A percentile compares a stretch with the other conserved stretches of the same genome.
These are phyloP conservation scores for Hemileccinum rubropunctum DNA, from an alignment of 768 basidiomycete species.

Conservation along the genomic window DNA sequence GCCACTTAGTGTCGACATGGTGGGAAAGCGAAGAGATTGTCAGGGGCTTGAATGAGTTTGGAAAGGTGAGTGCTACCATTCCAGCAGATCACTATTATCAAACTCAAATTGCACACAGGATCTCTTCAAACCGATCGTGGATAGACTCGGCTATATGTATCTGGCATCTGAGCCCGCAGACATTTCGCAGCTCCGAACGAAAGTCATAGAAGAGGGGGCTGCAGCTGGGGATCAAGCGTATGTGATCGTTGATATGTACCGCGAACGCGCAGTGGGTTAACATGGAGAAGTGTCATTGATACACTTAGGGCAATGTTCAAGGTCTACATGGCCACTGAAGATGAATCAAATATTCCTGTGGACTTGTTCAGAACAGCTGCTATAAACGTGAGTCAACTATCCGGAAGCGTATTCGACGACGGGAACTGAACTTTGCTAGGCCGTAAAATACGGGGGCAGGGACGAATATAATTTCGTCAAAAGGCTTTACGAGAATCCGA, in stretches of 20 bases:
- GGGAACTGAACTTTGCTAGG: slow-evolving; percentile 36
- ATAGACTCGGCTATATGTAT: slow-evolving; percentile 78
- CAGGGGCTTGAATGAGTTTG: slow-evolving; percentile 56
- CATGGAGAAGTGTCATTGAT: slow-evolving; percentile 56
- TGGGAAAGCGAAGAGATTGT: slow-evolving; percentile 70
- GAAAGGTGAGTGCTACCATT: slow-evolving; percentile 45
- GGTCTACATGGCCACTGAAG: slow-evolving; percentile 64
- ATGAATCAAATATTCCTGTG: slow-evolving; percentile 74
- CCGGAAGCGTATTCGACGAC: not conserved
- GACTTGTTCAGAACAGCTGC: slow-evolving; percentile 68
- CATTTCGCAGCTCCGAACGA: slow-evolving; percentile 67
- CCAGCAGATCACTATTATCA: not conserved
- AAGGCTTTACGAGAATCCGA: slow-evolving; percentile 65
- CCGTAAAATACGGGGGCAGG: slow-evolving; percentile 70
- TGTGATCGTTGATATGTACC: not conserved
- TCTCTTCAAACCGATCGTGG: slow-evolving; percentile 72
- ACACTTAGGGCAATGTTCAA: slow-evolving; percentile 73
- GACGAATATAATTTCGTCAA: slow-evolving; percentile 73
- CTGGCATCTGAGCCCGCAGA: slow-evolving; percentile 62
- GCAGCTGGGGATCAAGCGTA: slow-evolving; percentile 41
- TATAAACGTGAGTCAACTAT: slow-evolving; percentile 40
- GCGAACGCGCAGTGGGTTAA: not conserved
- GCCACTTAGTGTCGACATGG: slow-evolving; percentile 62
- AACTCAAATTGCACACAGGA: slow-evolving; percentile 34
- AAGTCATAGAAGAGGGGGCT: slow-evolving; percentile 61